These are phyloP conservation scores for Salix suchowensis DNA, from an alignment of 345 rosid species.

Conservation along the genomic window DNA sequence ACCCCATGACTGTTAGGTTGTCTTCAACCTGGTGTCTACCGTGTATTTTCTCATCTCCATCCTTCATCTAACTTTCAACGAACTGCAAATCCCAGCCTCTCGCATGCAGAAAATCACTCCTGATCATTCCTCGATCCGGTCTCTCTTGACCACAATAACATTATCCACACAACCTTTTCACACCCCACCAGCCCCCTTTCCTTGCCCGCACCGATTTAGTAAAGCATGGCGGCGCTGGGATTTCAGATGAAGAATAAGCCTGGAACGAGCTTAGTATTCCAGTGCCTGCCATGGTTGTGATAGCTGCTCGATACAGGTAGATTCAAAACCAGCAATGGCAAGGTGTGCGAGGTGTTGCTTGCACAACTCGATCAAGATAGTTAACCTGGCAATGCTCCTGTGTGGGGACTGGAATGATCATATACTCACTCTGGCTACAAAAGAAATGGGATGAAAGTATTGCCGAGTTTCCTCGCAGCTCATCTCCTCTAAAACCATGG, in stretches of 20 bases:
- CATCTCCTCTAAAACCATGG: conserved; percentile 45
- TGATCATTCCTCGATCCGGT: background rate
- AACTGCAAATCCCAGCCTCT: background rate
- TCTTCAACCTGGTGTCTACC: background rate
- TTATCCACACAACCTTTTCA: too few species aligned
- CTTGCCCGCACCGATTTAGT: too few species aligned
- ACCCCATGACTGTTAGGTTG: background rate
- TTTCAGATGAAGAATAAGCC: background rate
- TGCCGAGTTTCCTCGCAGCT: conserved; percentile 11
- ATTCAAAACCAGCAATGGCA: conserved; percentile 15
- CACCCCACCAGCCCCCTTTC: too few species aligned
- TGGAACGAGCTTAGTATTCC: background rate
- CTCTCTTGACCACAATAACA: background rate
- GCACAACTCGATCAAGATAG: conserved; percentile 20
- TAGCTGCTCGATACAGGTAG: background rate
- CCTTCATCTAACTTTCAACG: background rate
- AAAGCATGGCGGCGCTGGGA: too few species aligned
- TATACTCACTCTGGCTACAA: conserved; percentile 55
- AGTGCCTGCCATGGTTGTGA: background rate
- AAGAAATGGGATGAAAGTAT: conserved; percentile 39
- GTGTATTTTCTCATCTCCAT: background rate
- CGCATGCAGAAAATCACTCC: background rate
- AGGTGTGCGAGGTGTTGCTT: conserved; percentile 44
- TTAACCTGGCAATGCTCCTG: conserved; percentile 30
- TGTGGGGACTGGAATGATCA: conserved; percentile 36